Percentiles rank a stretch among this genome's conserved stretches.
These are phyloP conservation scores for Wickerhamomyces bovis DNA, from an alignment of 805 yeast species.

Conservation along the genomic window DNA sequence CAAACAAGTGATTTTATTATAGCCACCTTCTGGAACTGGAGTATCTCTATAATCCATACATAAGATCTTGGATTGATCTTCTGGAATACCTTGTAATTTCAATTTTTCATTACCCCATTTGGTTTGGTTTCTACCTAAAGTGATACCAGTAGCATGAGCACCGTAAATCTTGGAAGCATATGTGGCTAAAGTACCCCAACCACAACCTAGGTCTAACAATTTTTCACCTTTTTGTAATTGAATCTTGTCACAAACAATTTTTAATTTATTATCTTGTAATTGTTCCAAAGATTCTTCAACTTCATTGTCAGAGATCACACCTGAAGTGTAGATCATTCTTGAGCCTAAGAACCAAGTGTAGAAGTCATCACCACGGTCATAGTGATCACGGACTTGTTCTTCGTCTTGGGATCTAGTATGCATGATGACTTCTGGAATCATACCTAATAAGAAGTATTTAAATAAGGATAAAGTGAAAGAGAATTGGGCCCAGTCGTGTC, in stretches of 20 bases:
- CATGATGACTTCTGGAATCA: constrained; percentile 89
- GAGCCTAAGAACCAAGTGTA: constrained; percentile 93
- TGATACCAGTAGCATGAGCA: constrained; percentile 83
- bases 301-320: constrained; percentile 67
- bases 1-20: constrained; percentile 83
- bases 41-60: constrained; percentile 90
- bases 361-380: constrained; percentile 94
- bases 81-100: constrained; percentile 57
- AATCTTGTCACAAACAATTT: constrained; percentile 82
- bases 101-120: constrained; percentile 77
- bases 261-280: constrained; percentile 85
- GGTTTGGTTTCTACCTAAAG: constrained; percentile 87
- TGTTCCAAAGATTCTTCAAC: constrained; percentile 69
- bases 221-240: constrained; percentile 66
- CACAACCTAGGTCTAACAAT: constrained; percentile 85
- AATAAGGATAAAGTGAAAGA: constrained; percentile 70
- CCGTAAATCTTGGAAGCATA: constrained; percentile 78
- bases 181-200: constrained; percentile 92
- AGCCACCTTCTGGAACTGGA: constrained; percentile 62
- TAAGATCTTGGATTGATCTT: constrained; percentile 67
- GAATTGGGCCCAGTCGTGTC: constrained; percentile 89
- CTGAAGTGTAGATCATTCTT: constrained; percentile 90
- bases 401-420: constrained; percentile 93
- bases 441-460: constrained; percentile 75
- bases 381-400: constrained; percentile 93